Conservation (phyloP, 352 stramenopile species). For the Pythium coloratum region DNA sequence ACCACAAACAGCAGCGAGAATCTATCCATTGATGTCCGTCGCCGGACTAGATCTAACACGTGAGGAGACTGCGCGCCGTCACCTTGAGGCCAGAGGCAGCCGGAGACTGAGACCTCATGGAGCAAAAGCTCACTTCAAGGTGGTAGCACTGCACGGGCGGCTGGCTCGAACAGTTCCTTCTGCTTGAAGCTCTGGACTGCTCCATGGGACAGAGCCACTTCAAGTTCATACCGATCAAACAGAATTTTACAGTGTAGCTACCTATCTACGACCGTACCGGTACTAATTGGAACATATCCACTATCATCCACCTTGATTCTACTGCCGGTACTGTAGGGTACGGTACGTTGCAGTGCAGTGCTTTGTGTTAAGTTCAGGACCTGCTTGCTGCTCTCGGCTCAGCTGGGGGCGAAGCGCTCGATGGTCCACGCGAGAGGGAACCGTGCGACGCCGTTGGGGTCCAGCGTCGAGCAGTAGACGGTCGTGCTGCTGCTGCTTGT, state of each 20-base stretch:
- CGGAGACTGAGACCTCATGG: not conserved
- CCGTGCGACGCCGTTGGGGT: slow-evolving; percentile 30
- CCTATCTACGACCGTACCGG: too few relatives aligned
- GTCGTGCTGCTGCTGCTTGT: not conserved
- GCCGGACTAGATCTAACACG: not conserved
- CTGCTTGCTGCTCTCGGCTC: not conserved
- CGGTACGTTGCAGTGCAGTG: not conserved
- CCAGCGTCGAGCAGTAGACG: slow-evolving; percentile 29
- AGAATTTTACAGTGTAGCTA: not conserved
- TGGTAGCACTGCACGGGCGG: not conserved
- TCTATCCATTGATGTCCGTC: not conserved
- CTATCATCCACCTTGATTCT: too few relatives aligned
- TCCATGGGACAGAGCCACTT: not conserved
- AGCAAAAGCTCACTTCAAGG: not conserved
- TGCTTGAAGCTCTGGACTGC: not conserved
- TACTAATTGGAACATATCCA: too few relatives aligned
- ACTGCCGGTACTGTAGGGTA: too few relatives aligned
- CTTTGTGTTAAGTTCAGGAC: too few relatives aligned
- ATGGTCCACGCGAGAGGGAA: slow-evolving; percentile 34
- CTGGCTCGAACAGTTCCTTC: not conserved
- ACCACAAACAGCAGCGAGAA: not conserved
- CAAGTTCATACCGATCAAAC: not conserved
- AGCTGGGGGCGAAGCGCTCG: slow-evolving; percentile 17
- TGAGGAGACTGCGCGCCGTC: not conserved
- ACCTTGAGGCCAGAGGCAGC: not conserved